Percentiles rank a stretch among this genome's conserved stretches.
phyloP scores from a whole-genome alignment of 2,329 filamentous ascomycete species.

The Grosmannia serpens region DNA sequence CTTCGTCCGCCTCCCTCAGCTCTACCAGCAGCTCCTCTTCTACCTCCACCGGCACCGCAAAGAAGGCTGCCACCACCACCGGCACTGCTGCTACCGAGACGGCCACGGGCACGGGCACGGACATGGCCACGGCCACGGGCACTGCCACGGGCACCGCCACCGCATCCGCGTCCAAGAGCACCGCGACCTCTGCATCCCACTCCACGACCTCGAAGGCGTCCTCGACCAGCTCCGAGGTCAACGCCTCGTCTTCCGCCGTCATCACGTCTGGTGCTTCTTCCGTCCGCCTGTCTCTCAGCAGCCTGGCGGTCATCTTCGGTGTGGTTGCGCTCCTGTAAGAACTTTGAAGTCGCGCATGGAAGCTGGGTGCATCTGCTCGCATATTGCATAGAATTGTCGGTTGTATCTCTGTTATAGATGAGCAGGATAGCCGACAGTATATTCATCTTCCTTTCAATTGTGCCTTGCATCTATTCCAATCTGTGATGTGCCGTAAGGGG shows the following conservation, averaged over 20 bases:
- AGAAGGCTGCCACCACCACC: neutral
- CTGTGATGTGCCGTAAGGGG: no score
- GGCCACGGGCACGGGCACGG: neutral
- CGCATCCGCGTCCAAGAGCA: constrained; percentile 6
- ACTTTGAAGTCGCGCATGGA: neutral
- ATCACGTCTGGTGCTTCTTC: neutral
- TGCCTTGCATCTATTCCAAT: no score
- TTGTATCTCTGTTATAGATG: neutral
- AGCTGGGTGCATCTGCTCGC: neutral
- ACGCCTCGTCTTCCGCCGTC: neutral
- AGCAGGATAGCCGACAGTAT: neutral
- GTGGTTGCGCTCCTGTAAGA: neutral
- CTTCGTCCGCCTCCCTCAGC: neutral
- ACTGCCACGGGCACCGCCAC: constrained; percentile 8
- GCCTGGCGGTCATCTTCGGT: neutral
- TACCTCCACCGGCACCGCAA: neutral
- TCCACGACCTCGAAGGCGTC: neutral
- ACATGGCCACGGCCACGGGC: constrained; percentile 8
- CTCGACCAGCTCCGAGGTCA: neutral
- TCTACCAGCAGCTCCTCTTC: no score
- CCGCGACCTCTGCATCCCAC: constrained; percentile 5
- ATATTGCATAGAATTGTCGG: neutral
- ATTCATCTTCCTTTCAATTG: neutral
- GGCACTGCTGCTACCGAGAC: neutral
- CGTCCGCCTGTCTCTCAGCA: neutral